A percentile compares a stretch with the other conserved stretches of the same genome.
These are phyloP conservation scores for Colletotrichum sp. DNA, from an alignment of 2,329 filamentous ascomycete species.

Conservation along the genomic window DNA sequence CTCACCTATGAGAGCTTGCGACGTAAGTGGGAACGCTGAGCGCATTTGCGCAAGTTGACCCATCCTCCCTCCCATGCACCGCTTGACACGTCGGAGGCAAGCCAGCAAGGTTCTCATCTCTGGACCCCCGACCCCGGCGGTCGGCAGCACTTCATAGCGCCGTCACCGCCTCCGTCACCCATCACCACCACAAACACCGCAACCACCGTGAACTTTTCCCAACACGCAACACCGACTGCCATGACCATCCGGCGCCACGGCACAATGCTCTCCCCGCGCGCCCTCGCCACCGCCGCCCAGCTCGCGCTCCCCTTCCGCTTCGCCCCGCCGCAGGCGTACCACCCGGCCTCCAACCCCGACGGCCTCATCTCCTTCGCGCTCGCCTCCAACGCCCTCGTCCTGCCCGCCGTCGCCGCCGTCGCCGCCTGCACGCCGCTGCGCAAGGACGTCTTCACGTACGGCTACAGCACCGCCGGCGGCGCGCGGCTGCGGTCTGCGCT, in stretches of 20 bases:
- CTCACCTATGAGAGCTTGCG: not conserved
- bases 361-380: conserved; percentile 13
- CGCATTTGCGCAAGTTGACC: not conserved
- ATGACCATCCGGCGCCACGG: not conserved
- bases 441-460: conserved; percentile 38
- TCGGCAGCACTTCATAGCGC: not conserved
- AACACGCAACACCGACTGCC: not conserved
- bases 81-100: not conserved
- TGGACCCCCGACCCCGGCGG: not conserved
- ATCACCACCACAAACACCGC: not conserved
- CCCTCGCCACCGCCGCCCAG: not conserved
- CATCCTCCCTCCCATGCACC: not conserved
- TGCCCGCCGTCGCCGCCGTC: not conserved
- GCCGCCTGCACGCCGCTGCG: not conserved
- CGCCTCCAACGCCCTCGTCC: conserved; percentile 8
- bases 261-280: not conserved
- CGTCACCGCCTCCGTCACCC: not conserved
- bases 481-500: conserved; percentile 35
- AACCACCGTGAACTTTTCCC: not conserved
- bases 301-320: conserved; percentile 12
- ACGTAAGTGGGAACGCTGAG: not conserved
- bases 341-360: not conserved
- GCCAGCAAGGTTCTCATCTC: not conserved
- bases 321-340: conserved; percentile 1
- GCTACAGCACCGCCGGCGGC: conserved; percentile 38